phyloP scores from a whole-genome alignment of 1,284 basidiomycete species.

The Naganishia sp. region DNA sequence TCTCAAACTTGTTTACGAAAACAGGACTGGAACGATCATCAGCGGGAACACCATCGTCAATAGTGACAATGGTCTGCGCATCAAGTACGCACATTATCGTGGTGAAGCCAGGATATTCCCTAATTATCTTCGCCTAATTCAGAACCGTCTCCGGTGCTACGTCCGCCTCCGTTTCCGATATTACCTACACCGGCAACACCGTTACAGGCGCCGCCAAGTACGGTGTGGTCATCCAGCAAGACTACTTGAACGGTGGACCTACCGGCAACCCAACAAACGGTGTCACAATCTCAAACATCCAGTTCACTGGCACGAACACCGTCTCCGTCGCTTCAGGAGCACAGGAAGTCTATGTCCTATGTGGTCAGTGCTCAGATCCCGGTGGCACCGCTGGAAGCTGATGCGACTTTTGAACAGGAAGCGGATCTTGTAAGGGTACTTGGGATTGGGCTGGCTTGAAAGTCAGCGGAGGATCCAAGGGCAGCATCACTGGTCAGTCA shows the following conservation, averaged over 20 bases:
- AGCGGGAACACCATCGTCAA: conserved; percentile 37
- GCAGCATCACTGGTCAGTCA: conserved; percentile 12
- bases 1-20: neutral
- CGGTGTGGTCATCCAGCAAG: conserved; percentile 39
- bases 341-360: conserved; percentile 33
- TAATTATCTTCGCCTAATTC: neutral
- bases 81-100: conserved; percentile 20
- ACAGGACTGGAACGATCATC: conserved; percentile 35
- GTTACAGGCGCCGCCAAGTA: conserved; percentile 23
- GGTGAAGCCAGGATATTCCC: neutral
- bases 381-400: neutral
- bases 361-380: neutral
- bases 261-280: conserved; percentile 36
- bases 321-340: conserved; percentile 27
- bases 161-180: conserved; percentile 35
- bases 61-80: conserved; percentile 33
- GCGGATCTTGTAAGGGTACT: conserved; percentile 29
- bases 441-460: conserved; percentile 31
- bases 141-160: conserved; percentile 35
- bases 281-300: conserved; percentile 30
- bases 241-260: conserved; percentile 36
- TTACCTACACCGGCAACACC: conserved; percentile 39
- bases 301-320: conserved; percentile 31
- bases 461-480: conserved; percentile 16
- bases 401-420: neutral